Percentiles rank a stretch among this genome's conserved stretches.
Evolutionary conservation across 108 stramenopile species (phyloP).

Genomic region (Skeletonema potamos): DNA sequence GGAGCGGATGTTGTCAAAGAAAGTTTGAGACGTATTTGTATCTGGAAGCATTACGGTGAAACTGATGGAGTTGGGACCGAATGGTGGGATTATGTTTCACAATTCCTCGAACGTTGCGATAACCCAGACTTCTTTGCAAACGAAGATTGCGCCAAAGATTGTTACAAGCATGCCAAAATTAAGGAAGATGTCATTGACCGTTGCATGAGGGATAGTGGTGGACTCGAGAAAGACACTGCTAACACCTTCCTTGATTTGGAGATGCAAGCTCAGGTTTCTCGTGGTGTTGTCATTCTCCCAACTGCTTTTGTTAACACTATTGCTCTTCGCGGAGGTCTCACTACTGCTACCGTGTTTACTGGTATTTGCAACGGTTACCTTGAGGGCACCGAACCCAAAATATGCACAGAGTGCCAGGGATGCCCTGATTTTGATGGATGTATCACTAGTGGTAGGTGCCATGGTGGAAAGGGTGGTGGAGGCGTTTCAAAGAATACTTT

Average conservation of each 20-base stretch:
- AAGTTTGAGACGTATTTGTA: slow-evolving; percentile 85
- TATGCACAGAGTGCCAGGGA: slow-evolving; percentile 36
- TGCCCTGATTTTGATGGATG: slow-evolving; percentile 44
- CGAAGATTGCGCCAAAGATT: slow-evolving; percentile 79
- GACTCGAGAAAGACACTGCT: slow-evolving; percentile 33
- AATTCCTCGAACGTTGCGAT: slow-evolving; percentile 74
- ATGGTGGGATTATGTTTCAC: slow-evolving; percentile 89
- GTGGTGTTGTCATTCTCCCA: slow-evolving; percentile 55
- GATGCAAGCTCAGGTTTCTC: slow-evolving; percentile 45
- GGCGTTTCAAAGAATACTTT: slow-evolving; percentile 47
- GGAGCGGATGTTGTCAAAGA: slow-evolving; percentile 93
- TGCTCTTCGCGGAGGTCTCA: slow-evolving; percentile 62
- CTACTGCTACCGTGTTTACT: slow-evolving; percentile 54
- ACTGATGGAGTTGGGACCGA: slow-evolving; percentile 77
- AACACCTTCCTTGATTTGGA: slow-evolving; percentile 75
- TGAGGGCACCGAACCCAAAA: slow-evolving; percentile 65
- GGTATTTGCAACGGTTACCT: slow-evolving; percentile 73
- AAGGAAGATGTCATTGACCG: slow-evolving; percentile 43
- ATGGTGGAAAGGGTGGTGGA: slow-evolving; percentile 25
- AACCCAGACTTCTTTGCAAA: slow-evolving; percentile 67
- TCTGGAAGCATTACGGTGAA: slow-evolving; percentile 88
- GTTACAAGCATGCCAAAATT: slow-evolving; percentile 53
- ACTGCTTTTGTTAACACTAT: slow-evolving; percentile 68
- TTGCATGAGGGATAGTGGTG: slow-evolving; percentile 67
- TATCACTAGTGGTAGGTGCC: slow-evolving; percentile 32